Evolutionary conservation across 148 eudicot species (phyloP).

Genomic region (Pharnaceum exiguum): DNA sequence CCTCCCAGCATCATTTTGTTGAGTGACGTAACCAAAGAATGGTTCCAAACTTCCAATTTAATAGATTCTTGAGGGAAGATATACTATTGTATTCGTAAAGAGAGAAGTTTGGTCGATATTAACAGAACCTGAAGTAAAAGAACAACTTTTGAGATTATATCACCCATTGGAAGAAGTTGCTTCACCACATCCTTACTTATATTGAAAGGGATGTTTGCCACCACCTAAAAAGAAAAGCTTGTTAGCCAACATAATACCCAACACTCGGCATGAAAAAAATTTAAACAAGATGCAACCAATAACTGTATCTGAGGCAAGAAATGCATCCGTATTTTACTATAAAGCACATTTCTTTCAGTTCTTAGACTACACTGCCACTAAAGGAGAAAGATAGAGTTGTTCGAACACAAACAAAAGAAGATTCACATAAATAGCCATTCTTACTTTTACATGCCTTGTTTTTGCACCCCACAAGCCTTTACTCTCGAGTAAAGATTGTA

Average conservation of each 20-base stretch:
- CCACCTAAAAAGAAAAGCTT: constrained; percentile 46
- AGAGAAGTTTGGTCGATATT: neutral
- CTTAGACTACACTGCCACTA: too few relatives aligned
- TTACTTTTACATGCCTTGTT: constrained; percentile 63
- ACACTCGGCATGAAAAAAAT: neutral
- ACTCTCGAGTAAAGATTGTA: constrained; percentile 49
- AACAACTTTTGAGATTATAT: constrained; percentile 86
- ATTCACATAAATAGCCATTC: constrained; percentile 7
- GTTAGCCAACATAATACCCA: neutral
- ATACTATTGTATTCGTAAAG: neutral
- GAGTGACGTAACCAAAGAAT: too few relatives aligned
- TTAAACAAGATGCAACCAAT: too few relatives aligned
- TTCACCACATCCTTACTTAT: constrained; percentile 86
- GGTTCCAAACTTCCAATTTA: too few relatives aligned
- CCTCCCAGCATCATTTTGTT: too few relatives aligned
- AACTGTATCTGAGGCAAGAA: too few relatives aligned
- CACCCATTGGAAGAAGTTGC: constrained; percentile 98
- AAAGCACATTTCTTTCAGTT: too few relatives aligned
- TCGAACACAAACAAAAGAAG: neutral
- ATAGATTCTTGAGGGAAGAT: neutral
- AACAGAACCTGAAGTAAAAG: constrained; percentile 77
- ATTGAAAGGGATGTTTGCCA: constrained; percentile 91
- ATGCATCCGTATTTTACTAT: too few relatives aligned
- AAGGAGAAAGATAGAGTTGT: neutral
- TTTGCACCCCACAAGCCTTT: constrained; percentile 32